Percentiles rank a stretch among this genome's conserved stretches.
These are phyloP conservation scores for Xylaria sp. DNA, from an alignment of 2,329 filamentous ascomycete species.

Conservation along the genomic window DNA sequence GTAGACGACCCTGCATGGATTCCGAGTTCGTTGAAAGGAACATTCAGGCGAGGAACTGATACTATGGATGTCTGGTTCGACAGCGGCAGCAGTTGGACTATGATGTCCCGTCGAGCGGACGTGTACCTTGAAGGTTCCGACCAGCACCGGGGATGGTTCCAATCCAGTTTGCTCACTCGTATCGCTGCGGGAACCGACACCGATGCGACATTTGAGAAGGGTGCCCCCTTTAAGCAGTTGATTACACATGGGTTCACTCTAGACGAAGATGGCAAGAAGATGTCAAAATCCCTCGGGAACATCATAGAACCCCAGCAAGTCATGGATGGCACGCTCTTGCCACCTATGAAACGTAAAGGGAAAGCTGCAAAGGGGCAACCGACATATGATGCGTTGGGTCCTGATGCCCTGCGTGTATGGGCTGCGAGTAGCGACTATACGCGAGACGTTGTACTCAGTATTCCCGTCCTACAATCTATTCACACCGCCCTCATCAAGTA, in stretches of 20 bases:
- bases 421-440: constrained; percentile 93
- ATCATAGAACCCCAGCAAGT: constrained; percentile 83
- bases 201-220: constrained; percentile 49
- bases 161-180: constrained; percentile 91
- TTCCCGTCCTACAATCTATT: constrained; percentile 78
- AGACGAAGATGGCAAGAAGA: constrained; percentile 91
- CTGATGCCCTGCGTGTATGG: constrained; percentile 91
- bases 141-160: constrained; percentile 98
- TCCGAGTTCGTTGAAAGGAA: constrained; percentile 67
- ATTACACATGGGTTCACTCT: constrained; percentile 96
- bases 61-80: constrained; percentile 99
- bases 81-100: constrained; percentile 92
- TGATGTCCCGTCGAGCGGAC: constrained; percentile 71
- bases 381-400: constrained; percentile 77
- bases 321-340: constrained; percentile 83
- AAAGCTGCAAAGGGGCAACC: constrained; percentile 58
- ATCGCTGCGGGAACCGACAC: constrained; percentile 70
- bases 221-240: constrained; percentile 84
- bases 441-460: constrained; percentile 83
- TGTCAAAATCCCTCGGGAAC: constrained; percentile 98
- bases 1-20: constrained; percentile 83
- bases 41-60: constrained; percentile 82
- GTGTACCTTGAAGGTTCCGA: constrained; percentile 95
- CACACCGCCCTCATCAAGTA: constrained; percentile 86
- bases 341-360: constrained; percentile 71